Conservation (phyloP, 805 yeast species). For the Cyberlindnera galapagoensis region DNA sequence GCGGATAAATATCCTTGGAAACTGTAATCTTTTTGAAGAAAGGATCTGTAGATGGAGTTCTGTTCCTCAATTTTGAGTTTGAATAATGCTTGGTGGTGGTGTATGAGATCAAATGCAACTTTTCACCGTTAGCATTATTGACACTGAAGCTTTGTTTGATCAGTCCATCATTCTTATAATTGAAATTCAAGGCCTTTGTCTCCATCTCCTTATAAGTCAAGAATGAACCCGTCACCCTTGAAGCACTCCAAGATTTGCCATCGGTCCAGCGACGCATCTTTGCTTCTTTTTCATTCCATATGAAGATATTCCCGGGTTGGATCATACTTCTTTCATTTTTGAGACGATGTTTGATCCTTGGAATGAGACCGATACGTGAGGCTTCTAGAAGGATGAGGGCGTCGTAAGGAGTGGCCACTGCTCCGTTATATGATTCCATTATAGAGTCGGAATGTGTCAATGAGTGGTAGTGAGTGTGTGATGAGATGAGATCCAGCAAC, state of each 20-base stretch:
- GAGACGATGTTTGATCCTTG: conserved; percentile 53
- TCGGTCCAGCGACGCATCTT: conserved; percentile 79
- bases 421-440: conserved; percentile 60
- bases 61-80: conserved; percentile 23
- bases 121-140: conserved; percentile 44
- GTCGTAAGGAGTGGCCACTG: conserved; percentile 49
- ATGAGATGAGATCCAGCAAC: no score
- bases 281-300: conserved; percentile 68
- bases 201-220: conserved; percentile 60
- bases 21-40: conserved; percentile 22
- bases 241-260: conserved; percentile 67
- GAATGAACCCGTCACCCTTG: conserved; percentile 60
- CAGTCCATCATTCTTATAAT: conserved; percentile 46
- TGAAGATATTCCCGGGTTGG: conserved; percentile 52
- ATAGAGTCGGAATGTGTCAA: no score
- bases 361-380: conserved; percentile 46
- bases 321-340: conserved; percentile 40
- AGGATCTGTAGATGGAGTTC: conserved; percentile 41
- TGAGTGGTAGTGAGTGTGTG: no score
- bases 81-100: conserved; percentile 26
- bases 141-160: conserved; percentile 60
- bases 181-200: conserved; percentile 16
- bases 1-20: conserved; percentile 32
- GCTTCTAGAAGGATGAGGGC: conserved; percentile 65
- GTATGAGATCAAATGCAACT: conserved; percentile 58